Evolutionary conservation across 257 asterid species (phyloP), one percentile per base, ranked within the genome.

Genomic region (Ballota nigra): DNA sequence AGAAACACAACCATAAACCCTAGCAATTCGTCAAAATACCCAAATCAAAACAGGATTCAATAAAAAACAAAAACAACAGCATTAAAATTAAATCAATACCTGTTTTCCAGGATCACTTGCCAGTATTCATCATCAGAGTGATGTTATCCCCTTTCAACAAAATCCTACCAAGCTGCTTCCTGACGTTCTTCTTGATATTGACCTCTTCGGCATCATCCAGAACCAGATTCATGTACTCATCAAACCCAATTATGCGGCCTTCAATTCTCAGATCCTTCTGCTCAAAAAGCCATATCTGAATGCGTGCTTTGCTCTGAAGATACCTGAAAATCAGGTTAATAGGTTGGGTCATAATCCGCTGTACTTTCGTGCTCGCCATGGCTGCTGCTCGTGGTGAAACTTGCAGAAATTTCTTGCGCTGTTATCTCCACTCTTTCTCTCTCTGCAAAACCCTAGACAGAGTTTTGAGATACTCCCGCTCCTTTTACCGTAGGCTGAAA

Each of bases 251-350:
- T 5, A 86, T 84, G 11, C 91, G 83, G 53, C 91, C 89, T 67
- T 86, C 89, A 45, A 86, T 86, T 72, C 89, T 76, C 77, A 74
- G 69, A 86, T 86, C 91, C 78, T 86, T 86, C 86, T 86, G 89
- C 86, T 86, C 91, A 47, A 86, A 86, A 71, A 86, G 87, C 89
- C 91, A 86, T 70, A 86, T 86, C 81, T 86, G 87, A 77, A 86
- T 86, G 67, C 91, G 91, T 58, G 88, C 83, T 68, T 86, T 86
- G 82, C 91, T 84, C 78, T 86, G 88, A 45, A 86, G 91, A 78
- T 83, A 86, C 83, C 91, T 86, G 83, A 86, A 86, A 74, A 86
- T 83, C 68, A 86, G 82, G 80, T 86, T 86, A 26, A 83, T 83
- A 60, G 88, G 88, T 13, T 83, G 88, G 82, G 88, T 83, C 88